A percentile compares a stretch with the other conserved stretches of the same genome.
Conservation (phyloP, 2,329 filamentous ascomycete genomes). For the Cladobotryum protrusum region DNA sequence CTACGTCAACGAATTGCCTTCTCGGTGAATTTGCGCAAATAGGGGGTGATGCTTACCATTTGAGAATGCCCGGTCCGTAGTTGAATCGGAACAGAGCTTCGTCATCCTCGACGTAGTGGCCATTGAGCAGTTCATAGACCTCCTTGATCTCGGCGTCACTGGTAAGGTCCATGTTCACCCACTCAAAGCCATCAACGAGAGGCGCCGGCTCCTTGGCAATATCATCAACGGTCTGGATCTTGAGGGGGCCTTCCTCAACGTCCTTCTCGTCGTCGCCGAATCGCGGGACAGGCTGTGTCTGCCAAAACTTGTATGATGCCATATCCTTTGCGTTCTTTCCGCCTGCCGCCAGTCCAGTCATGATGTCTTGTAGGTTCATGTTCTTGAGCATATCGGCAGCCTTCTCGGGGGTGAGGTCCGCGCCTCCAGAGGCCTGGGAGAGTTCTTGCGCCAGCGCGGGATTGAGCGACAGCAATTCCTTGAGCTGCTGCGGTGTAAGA, state of each 20-base stretch:
- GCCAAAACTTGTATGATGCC: constrained; percentile 98
- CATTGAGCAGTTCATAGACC: constrained; percentile 83
- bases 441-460: constrained; percentile 62
- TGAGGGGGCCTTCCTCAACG: constrained; percentile 76
- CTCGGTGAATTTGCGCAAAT: neutral
- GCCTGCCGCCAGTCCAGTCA: constrained; percentile 67
- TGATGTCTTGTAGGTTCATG: constrained; percentile 63
- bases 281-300: constrained; percentile 88
- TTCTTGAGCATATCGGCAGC: constrained; percentile 52
- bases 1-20: neutral
- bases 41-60: constrained; percentile 56
- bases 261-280: constrained; percentile 58
- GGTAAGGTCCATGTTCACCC: constrained; percentile 83
- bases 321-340: constrained; percentile 94
- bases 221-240: constrained; percentile 68
- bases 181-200: constrained; percentile 81
- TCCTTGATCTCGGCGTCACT: constrained; percentile 76
- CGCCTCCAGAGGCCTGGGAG: constrained; percentile 28
- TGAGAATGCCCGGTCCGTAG: constrained; percentile 81
- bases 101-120: constrained; percentile 95
- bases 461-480: constrained; percentile 65
- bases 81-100: constrained; percentile 98
- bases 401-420: constrained; percentile 33
- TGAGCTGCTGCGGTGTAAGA: constrained; percentile 51
- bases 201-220: constrained; percentile 71